Base-by-base conservation (phyloP, 768 basidiomycete species). In the Amanita pseudoporphyria region DNA sequence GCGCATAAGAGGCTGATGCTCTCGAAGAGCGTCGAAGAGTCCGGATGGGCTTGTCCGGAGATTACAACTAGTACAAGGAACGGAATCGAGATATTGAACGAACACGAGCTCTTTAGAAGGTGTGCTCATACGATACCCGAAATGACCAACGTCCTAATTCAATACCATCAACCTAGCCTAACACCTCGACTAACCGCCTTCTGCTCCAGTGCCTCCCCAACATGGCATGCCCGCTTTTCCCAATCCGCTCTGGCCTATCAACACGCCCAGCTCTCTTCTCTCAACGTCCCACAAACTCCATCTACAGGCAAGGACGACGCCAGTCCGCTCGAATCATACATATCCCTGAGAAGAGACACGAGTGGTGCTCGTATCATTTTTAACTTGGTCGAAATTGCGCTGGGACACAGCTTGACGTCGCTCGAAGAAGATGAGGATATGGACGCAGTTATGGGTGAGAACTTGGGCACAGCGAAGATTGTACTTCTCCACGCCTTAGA, bases 291-390 rank as follows among this genome's bases (percentile, higher is more conserved):
- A 6, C 46, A 21, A 37, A 14, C 46, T 16, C 22, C 6, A 13
- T 56, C 66, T 43, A 60, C 58, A 38, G 37, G 55, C 12, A 52
- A 59, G 16, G 51, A 60, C 26, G 53, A 58, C 42, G 53, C 66
- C 16, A 73, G 73, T 5, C 62, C 71, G 37, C 55, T 78, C 21
- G 72, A 77, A 42, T 64, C 70, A 3, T 81, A 76, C 52, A 59
- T 76, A n/a, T 60, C 62, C 5, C 57, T 71, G 14, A 62, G 76
- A 38, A 67, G 76, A n/a, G 67, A 76, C 24, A 63, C 71, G 49
- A 71, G 71, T 39, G 81, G 80, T 5, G 58, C 72, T 12, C 61
- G 64, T 35, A 65, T 83, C 60, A 59, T 76, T 6, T 67, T 83
- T 42, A 70, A 71, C 53, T 62, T 84, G 52, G 64, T 80, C 31